phyloP scores from a whole-genome alignment of 805 yeast species.

The Isabelozyma pseudorhagii region DNA sequence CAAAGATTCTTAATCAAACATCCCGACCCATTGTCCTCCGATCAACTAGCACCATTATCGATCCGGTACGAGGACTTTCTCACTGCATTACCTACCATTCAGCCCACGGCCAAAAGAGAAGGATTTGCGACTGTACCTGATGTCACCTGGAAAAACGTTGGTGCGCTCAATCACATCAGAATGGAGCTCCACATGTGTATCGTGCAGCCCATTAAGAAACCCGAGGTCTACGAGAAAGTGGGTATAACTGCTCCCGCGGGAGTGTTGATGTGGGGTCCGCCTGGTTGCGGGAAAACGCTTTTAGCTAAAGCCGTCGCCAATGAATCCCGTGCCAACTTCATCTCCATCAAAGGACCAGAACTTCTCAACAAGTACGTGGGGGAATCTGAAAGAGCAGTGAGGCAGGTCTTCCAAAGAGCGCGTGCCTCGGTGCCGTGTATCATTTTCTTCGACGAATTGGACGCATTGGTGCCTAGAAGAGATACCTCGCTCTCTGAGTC shows the following conservation, averaged over 20 bases:
- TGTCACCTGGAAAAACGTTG: slow-evolving; percentile 93
- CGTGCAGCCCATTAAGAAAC: slow-evolving; percentile 92
- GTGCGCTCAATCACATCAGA: slow-evolving; percentile 78
- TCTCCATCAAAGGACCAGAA: slow-evolving; percentile 95
- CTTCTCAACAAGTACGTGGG: slow-evolving; percentile 92
- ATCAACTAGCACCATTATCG: slow-evolving; percentile 71
- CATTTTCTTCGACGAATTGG: slow-evolving; percentile 92
- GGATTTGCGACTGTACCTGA: slow-evolving; percentile 99
- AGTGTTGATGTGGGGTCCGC: slow-evolving; percentile 98
- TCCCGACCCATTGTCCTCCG: slow-evolving; percentile 74
- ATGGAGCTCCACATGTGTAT: slow-evolving; percentile 95
- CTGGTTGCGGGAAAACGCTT: slow-evolving; percentile 97
- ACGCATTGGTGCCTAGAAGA: slow-evolving; percentile 93
- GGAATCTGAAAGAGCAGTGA: slow-evolving; percentile 88
- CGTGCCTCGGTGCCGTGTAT: slow-evolving; percentile 92
- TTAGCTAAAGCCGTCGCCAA: slow-evolving; percentile 97
- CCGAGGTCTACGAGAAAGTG: slow-evolving; percentile 82
- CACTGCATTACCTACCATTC: slow-evolving; percentile 85
- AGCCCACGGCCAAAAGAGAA: slow-evolving; percentile 96
- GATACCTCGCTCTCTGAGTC: slow-evolving; percentile 86
- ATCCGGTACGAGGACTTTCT: slow-evolving; percentile 79
- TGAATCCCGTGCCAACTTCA: slow-evolving; percentile 94
- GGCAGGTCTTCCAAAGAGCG: slow-evolving; percentile 91
- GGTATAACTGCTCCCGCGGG: slow-evolving; percentile 98
- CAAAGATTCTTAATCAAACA: slow-evolving; percentile 69